Base-by-base conservation (phyloP, 2,329 filamentous ascomycete species). In the Stagonosporopsis cucurbitacearum region DNA sequence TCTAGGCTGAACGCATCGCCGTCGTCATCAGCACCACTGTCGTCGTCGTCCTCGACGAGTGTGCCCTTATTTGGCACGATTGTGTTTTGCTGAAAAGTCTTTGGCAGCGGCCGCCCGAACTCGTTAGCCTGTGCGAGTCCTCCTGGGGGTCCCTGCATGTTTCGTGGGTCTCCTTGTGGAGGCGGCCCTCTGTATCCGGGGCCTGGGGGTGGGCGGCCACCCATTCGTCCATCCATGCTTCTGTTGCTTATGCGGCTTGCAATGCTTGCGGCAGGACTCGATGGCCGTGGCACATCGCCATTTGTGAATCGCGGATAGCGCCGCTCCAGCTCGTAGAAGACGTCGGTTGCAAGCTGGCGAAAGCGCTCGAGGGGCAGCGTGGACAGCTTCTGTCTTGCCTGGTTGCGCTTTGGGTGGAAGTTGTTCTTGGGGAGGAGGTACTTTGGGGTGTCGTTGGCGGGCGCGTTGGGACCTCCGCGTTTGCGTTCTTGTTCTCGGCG, bases 11-110 rank as follows among this genome's bases (percentile, higher is more conserved):
- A 90, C 2, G 85, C 82, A 50, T 88, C 69, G 37, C 88, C 69
- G 37, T 87, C 69, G 12, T 80, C 79, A 71, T 78, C 85, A 15
- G 84, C 83, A 19, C 77, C 78, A 19, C 81, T 82, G 52, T 78
- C 80, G 54, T 78, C 78, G 61, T 91, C 91, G 72, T 98, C 95
- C 75, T 99, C 95, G 1, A 98, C 87, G 88, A 98, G 93, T 0
- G 91, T 97, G 69, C 94, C 96, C 78, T 98, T 99, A 73, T 97
- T 98, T 0, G 95, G 95, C 28, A 98, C 90, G 68, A 98, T 96
- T 0, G 92, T 98, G 72, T 96, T 98, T 72, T 90, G 94, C 72
- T 96, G 93, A 63, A 96, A 92, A 33, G 92, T 92, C 72, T 96
- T 96, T 15, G 91, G 89, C 63, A 91, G 85, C 4, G 93, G 93